Evolutionary conservation across 257 asterid genomes (phyloP), one percentile per base, ranked within the genome.

Genomic region (Linderniella brevidens): DNA sequence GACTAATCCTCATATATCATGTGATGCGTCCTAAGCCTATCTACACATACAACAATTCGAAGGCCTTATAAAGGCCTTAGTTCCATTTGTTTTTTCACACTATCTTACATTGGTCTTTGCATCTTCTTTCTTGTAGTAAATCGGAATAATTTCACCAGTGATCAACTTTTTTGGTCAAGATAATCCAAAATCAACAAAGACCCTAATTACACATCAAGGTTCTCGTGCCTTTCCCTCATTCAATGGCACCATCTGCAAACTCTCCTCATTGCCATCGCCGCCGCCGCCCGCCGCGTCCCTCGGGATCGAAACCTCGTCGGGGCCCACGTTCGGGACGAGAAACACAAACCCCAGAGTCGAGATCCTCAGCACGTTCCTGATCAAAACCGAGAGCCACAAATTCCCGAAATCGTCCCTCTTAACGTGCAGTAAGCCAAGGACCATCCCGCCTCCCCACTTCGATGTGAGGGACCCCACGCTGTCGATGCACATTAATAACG

Each of bases 401-500:
- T 68, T 75, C 49, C 58, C 64, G 58, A 75, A 81, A 49, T 78
- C 70, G 15, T 64, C 68, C 52, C 82, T 70, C 1, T 86, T 75
- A 19, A 78, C 82, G 35, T 61, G 74, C n/a, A 81, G 51, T 20
- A 71, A 13, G 54, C 68, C 80, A 37, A 81, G 70, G 19, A 81
- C 51, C 37, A 81, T 29, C n/a, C 86, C 93, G 0, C 93, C 86
- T 1, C 75, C 78, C 68, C 67, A 72, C 50, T 77, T 75, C 7
- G 93, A 64, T 12, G 73, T 64, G 5, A 81, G 78, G 3, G 65
- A 15, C 0, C 86, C 86, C 4, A 75, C 57, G 48, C 80, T 79
- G 45, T 75, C 92, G 17, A 78, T 78, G 60, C 83, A 70, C 83
- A 75, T 82, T 54, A 82, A 50, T 15, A 82, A 61, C 0, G 92